These are phyloP conservation scores for Epichloe hybrida DNA, from an alignment of 2,329 filamentous ascomycete species.

Conservation along the genomic window DNA sequence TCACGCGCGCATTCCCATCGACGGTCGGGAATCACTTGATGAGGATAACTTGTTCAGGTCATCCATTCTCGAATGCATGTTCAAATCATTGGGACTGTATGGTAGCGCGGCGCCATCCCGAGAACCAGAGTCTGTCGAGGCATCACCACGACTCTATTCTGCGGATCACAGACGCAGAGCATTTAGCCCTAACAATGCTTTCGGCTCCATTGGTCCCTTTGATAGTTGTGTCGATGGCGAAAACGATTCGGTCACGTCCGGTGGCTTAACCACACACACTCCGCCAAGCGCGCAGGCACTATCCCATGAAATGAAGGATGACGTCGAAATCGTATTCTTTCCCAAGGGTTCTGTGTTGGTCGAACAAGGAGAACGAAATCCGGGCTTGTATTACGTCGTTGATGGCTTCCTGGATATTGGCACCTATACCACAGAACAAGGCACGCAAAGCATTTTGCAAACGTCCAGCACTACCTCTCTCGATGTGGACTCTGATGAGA, in stretches of 20 bases:
- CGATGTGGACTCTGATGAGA: not conserved
- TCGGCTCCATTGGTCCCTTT: conserved; percentile 80
- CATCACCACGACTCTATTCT: conserved; percentile 71
- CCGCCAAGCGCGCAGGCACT: conserved; percentile 53
- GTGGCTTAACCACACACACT: conserved; percentile 45
- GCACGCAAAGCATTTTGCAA: conserved; percentile 21
- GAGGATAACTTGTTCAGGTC: conserved; percentile 82
- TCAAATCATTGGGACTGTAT: conserved; percentile 79
- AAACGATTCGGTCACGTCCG: conserved; percentile 69
- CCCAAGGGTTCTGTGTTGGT: conserved; percentile 88
- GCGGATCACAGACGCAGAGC: conserved; percentile 66
- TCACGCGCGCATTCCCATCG: conserved; percentile 36
- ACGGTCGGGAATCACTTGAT: conserved; percentile 69
- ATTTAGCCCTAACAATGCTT: conserved; percentile 59
- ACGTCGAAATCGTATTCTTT: conserved; percentile 95
- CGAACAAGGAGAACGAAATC: conserved; percentile 93
- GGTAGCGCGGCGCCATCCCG: conserved; percentile 50
- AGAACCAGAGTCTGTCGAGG: conserved; percentile 64
- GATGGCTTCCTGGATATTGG: conserved; percentile 94
- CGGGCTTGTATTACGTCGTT: conserved; percentile 91
- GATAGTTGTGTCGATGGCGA: conserved; percentile 67
- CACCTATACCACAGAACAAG: conserved; percentile 37
- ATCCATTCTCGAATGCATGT: conserved; percentile 88
- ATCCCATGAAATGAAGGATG: conserved; percentile 71
- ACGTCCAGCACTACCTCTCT: conserved; percentile 13